phyloP scores from a whole-genome alignment of 768 basidiomycete genomes.

The Multifurca ochricompacta region DNA sequence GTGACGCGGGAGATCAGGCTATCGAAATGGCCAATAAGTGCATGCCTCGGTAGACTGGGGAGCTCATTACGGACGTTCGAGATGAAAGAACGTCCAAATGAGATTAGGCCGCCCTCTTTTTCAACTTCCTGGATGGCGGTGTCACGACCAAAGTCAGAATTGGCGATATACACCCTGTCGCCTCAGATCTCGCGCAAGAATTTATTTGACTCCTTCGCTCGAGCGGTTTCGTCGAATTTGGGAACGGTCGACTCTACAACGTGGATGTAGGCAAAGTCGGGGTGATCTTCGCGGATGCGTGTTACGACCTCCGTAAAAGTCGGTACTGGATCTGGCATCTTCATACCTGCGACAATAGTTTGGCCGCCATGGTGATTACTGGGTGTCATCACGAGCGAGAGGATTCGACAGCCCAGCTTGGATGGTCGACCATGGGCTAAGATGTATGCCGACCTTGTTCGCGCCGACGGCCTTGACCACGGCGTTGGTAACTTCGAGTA shows the following conservation, averaged over 20 bases:
- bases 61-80: conserved; percentile 6
- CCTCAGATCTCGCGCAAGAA: conserved; percentile 24
- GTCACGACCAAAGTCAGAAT: conserved; percentile 22
- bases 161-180: conserved; percentile 20
- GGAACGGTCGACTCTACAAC: conserved; percentile 24
- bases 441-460: conserved; percentile 30
- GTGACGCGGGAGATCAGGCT: conserved; percentile 21
- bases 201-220: conserved; percentile 16
- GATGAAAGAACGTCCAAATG: conserved; percentile 12
- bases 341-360: conserved; percentile 9
- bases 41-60: neutral
- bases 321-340: conserved; percentile 23
- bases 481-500: conserved; percentile 32
- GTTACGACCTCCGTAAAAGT: conserved; percentile 25
- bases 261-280: conserved; percentile 25
- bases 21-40: neutral
- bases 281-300: conserved; percentile 20
- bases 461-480: conserved; percentile 31
- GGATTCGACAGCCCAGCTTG: conserved; percentile 5
- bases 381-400: too few relatives aligned
- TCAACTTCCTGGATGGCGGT: conserved; percentile 18
- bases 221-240: neutral
- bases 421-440: conserved; percentile 26
- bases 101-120: conserved; percentile 12
- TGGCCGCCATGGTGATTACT: too few relatives aligned